Conservation (phyloP, 208 protist species). For the Lotmaria passim region DNA sequence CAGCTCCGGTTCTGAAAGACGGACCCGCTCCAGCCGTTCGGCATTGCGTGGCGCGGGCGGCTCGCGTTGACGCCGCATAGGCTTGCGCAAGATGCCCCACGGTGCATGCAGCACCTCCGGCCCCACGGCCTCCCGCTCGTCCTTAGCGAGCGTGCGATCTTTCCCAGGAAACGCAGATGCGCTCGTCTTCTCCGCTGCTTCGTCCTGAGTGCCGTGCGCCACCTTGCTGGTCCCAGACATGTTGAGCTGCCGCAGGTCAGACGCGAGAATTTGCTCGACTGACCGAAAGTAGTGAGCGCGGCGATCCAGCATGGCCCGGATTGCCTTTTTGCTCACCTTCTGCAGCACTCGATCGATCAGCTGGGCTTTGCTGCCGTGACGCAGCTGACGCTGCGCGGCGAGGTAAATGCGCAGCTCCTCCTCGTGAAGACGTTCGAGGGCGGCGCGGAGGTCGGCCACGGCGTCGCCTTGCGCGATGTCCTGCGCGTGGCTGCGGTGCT, state of each 20-base stretch:
- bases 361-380: conserved; percentile 74
- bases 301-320: conserved; percentile 81
- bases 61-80: conserved; percentile 36
- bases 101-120: conserved; percentile 83
- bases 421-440: conserved; percentile 72
- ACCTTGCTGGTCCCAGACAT: conserved; percentile 1
- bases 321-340: conserved; percentile 52
- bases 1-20: conserved; percentile 68
- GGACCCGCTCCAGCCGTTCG: conserved; percentile 69
- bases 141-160: conserved; percentile 52
- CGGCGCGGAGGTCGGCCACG: conserved; percentile 40
- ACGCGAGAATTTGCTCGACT: conserved; percentile 75
- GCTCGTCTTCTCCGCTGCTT: background rate
- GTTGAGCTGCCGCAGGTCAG: conserved; percentile 65
- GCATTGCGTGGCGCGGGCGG: conserved; percentile 26
- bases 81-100: conserved; percentile 87
- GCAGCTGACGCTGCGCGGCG: conserved; percentile 77
- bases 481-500: conserved; percentile 40
- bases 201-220: background rate
- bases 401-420: conserved; percentile 93
- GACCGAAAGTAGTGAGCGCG: conserved; percentile 89
- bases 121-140: conserved; percentile 49
- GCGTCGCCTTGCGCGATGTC: conserved; percentile 32
- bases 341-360: conserved; percentile 78
- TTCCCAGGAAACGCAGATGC: background rate